Conservation (phyloP, 768 basidiomycete species). For the Hygrophorus russula region DNA sequence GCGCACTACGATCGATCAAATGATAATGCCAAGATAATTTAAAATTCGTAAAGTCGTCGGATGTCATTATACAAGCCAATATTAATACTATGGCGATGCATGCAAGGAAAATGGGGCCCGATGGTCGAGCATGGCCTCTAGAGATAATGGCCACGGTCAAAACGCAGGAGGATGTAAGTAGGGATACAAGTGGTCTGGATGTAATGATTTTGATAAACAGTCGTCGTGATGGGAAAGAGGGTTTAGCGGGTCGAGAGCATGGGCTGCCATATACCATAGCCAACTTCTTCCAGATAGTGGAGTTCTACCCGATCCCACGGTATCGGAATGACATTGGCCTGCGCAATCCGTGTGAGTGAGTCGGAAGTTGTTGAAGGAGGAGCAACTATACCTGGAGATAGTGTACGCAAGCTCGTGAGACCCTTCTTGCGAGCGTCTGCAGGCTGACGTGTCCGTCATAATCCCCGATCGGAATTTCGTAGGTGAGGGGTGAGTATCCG, state of each 20-base stretch:
- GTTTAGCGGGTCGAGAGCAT: slow-evolving; percentile 39
- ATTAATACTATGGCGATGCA: no score
- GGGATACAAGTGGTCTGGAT: no score
- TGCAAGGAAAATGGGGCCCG: no score
- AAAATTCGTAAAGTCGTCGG: no score
- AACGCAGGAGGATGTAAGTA: no score
- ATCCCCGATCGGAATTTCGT: slow-evolving; percentile 62
- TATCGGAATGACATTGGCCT: slow-evolving; percentile 64
- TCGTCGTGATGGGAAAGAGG: neutral
- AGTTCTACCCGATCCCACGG: slow-evolving; percentile 59
- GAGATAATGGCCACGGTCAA: no score
- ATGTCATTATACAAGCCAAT: no score
- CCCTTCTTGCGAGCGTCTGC: slow-evolving; percentile 55
- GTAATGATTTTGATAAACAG: no score
- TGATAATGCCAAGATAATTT: no score
- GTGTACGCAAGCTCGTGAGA: slow-evolving; percentile 61
- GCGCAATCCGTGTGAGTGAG: slow-evolving; percentile 4
- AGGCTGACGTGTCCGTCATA: slow-evolving; percentile 57
- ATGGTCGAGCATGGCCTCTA: no score
- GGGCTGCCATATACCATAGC: slow-evolving; percentile 64
- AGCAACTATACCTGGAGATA: slow-evolving; percentile 49
- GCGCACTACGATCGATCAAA: no score
- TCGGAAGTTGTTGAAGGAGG: slow-evolving; percentile 5
- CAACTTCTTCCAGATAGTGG: slow-evolving; percentile 60
- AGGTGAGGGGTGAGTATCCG: slow-evolving; percentile 59